Evolutionary conservation across 108 stramenopile species (phyloP), one percentile per base, ranked within the genome.

Genomic region (Pseudonitzschia multiseries): DNA sequence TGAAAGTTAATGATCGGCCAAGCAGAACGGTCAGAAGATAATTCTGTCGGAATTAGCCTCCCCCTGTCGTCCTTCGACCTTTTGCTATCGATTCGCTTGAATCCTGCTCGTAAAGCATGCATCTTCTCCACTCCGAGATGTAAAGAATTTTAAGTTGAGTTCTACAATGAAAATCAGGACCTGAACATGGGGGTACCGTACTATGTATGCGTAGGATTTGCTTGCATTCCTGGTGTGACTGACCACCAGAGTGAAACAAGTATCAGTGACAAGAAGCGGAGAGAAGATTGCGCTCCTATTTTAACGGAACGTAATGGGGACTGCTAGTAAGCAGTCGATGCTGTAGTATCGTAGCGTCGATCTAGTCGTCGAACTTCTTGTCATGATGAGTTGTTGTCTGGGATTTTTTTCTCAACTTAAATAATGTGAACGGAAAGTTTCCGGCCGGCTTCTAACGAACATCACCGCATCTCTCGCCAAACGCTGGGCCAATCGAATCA

Each of bases 81-180:
- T 33, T 33, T 62, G 32, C 18, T n/a, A 12, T 62, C 32, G 15
- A 33, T 40, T 40, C 32, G 61, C 20, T 62, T 62, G 4, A 62
- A 40, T 9, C 61, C 61, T 29, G 61, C 61, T 40, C 61, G 32
- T 33, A 62, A 33, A 29, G 61, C 61, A 2, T 62, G 61, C 61
- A 62, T 62, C 10, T 33, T 62, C 4, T 48, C 46, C 18, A 8
- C 22, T 24, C 24, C 8, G 5, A 54, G 0, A 8, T 54, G 9
- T 54, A 21, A 54, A 54, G 4, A 36, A 36, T 36, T 36, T 36
- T 36, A n/a, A n/a, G n/a, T n/a, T n/a, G n/a, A n/a, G n/a, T n/a
- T n/a, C n/a, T n/a, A n/a, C 42, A 42, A 42, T 10, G 8, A 42
- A 6, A 42, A 42, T 42, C 42, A 6, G 42, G 10, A 42, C 42